Evolutionary conservation across 805 yeast genomes (phyloP).

Genomic region (Spathaspora girioi): DNA sequence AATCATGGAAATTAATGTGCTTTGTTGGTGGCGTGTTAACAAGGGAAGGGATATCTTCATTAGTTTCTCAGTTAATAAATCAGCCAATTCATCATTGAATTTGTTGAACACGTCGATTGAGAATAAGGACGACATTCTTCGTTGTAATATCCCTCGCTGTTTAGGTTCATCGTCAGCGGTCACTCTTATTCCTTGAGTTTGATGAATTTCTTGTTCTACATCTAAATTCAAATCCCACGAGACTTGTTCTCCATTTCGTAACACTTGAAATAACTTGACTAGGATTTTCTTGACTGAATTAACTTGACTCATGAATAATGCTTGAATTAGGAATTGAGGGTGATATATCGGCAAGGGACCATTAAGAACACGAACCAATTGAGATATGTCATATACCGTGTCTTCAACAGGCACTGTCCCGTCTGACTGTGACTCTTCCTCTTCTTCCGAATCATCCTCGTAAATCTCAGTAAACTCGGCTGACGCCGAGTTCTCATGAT

Average conservation of each 20-base stretch:
- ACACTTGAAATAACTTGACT: conserved; percentile 44
- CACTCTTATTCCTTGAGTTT: conserved; percentile 4
- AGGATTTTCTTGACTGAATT: conserved; percentile 56
- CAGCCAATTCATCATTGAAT: conserved; percentile 43
- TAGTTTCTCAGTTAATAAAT: conserved; percentile 54
- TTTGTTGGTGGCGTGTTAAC: conserved; percentile 87
- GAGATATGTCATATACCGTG: conserved; percentile 47
- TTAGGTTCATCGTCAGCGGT: conserved; percentile 1
- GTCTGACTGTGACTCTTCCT: background rate
- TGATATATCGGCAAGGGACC: conserved; percentile 90
- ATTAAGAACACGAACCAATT: conserved; percentile 71
- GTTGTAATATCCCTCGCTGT: background rate
- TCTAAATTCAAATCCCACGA: conserved; percentile 33
- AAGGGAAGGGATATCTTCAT: conserved; percentile 69
- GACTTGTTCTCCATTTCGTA: conserved; percentile 39
- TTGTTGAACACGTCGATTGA: conserved; percentile 22
- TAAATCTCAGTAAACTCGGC: background rate
- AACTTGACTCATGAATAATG: conserved; percentile 59
- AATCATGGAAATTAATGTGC: conserved; percentile 68
- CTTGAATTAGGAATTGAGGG: conserved; percentile 82
- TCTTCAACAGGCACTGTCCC: conserved; percentile 8
- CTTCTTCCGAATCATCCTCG: conserved; percentile 3
- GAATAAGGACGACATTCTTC: conserved; percentile 3
- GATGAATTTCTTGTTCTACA: conserved; percentile 15
- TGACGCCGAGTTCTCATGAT: conserved; percentile 8